Conservation (phyloP, 2,329 filamentous ascomycete genomes). For the Coniochaeta sp. region DNA sequence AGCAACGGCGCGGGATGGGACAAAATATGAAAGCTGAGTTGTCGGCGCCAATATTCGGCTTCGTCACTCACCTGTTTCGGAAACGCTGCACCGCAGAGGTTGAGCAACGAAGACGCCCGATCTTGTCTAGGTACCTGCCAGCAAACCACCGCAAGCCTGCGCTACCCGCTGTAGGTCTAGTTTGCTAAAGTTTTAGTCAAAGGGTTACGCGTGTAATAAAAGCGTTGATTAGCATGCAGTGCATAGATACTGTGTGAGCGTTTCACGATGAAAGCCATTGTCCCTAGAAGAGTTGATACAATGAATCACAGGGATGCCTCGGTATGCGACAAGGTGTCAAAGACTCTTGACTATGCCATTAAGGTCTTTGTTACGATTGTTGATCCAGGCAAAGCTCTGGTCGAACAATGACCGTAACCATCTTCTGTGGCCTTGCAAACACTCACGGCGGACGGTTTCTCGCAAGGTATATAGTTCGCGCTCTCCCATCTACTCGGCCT, state of each 20-base stretch:
- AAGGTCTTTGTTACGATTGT: background rate
- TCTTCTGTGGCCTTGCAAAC: background rate
- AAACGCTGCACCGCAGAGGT: background rate
- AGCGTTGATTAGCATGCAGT: background rate
- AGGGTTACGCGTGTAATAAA: too few species aligned
- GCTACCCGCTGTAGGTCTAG: too few species aligned
- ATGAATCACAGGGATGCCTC: background rate
- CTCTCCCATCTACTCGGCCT: too few species aligned
- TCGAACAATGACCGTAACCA: background rate
- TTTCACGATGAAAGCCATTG: background rate
- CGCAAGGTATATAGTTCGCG: too few species aligned
- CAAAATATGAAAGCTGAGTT: background rate
- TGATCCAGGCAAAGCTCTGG: background rate
- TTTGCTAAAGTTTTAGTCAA: too few species aligned
- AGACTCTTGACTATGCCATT: background rate
- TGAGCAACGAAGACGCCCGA: background rate
- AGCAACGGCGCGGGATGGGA: too few species aligned
- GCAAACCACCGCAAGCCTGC: too few species aligned
- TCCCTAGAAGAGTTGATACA: background rate
- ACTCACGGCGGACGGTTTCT: background rate
- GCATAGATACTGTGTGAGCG: background rate
- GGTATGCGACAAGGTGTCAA: background rate
- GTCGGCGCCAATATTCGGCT: background rate
- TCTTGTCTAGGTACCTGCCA: too few species aligned
- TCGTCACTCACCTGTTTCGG: background rate